These are phyloP conservation scores for Pestalotiopsis sp. DNA, from an alignment of 2,329 filamentous ascomycete genomes.

Conservation along the genomic window DNA sequence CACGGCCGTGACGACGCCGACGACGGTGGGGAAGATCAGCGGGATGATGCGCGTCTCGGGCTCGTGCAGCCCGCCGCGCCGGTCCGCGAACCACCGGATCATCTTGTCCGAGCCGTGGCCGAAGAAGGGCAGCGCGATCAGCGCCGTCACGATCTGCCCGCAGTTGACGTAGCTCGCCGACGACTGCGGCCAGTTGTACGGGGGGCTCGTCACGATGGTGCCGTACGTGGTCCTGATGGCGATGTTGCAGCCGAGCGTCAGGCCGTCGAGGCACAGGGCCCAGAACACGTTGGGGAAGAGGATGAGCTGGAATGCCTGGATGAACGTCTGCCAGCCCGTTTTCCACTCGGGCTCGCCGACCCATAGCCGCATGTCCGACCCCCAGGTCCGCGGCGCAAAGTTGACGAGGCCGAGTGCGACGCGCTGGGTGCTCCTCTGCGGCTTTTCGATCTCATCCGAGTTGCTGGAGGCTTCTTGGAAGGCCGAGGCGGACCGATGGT, in stretches of 20 bases:
- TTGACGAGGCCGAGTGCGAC: constrained; percentile 34
- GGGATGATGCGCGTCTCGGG: constrained; percentile 38
- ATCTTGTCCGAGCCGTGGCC: constrained; percentile 38
- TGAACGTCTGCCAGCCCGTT: constrained; percentile 21
- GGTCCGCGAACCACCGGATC: constrained; percentile 33
- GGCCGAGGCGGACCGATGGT: constrained; percentile 34
- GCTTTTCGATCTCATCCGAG: constrained; percentile 14
- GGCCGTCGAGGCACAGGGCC: constrained; percentile 38
- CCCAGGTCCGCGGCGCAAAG: constrained; percentile 34
- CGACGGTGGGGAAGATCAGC: constrained; percentile 34
- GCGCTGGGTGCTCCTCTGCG: constrained; percentile 15
- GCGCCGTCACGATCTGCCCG: constrained; percentile 38
- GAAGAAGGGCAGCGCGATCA: constrained; percentile 38
- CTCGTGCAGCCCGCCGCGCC: constrained; percentile 40
- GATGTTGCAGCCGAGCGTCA: constrained; percentile 40
- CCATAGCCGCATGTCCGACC: constrained; percentile 38
- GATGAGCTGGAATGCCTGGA: constrained; percentile 32
- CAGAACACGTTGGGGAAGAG: constrained; percentile 43
- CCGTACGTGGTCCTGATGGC: constrained; percentile 43
- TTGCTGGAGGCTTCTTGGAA: constrained; percentile 32
- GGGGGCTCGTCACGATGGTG: constrained; percentile 31
- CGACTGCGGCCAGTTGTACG: constrained; percentile 37
- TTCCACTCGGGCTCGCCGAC: constrained; percentile 38
- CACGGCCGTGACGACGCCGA: constrained; percentile 37
- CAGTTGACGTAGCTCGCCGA: constrained; percentile 36